phyloP scores from a whole-genome alignment of 163 green algal genomes.

The Chloroidium sp. region DNA sequence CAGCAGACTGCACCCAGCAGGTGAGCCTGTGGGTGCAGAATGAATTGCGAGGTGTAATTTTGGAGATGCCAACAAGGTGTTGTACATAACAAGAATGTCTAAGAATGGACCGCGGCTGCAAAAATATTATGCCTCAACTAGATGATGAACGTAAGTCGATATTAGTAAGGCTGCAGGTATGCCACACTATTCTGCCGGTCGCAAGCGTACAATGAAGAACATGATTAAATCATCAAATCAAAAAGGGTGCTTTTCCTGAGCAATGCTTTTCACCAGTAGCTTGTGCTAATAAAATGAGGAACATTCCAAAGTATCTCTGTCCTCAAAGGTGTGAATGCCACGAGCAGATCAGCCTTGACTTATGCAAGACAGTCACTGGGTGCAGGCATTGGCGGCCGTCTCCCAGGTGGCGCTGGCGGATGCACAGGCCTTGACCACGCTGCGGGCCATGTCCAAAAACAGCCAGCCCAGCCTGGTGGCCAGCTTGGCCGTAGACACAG shows the following conservation, averaged over 20 bases:
- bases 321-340: background rate
- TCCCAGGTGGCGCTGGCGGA: conserved; percentile 23
- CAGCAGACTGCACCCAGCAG: conserved; percentile 15
- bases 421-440: conserved; percentile 31
- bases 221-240: no score
- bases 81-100: no score
- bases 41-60: background rate
- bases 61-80: background rate
- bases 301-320: background rate
- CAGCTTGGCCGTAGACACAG: conserved; percentile 22
- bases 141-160: no score
- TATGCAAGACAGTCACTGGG: background rate
- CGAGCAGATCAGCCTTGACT: no score
- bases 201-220: no score
- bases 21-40: conserved; percentile 1
- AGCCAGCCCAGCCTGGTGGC: conserved; percentile 27
- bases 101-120: no score
- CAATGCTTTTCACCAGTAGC: background rate
- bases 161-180: no score
- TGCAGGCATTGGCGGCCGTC: background rate
- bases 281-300: no score
- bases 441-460: conserved; percentile 34
- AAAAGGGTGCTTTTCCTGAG: background rate
- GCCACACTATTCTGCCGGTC: no score
- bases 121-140: no score